A percentile compares a stretch with the other conserved stretches of the same genome.
Conservation (phyloP, 495 filamentous ascomycete genomes). For the Lepidopterella palustris region DNA sequence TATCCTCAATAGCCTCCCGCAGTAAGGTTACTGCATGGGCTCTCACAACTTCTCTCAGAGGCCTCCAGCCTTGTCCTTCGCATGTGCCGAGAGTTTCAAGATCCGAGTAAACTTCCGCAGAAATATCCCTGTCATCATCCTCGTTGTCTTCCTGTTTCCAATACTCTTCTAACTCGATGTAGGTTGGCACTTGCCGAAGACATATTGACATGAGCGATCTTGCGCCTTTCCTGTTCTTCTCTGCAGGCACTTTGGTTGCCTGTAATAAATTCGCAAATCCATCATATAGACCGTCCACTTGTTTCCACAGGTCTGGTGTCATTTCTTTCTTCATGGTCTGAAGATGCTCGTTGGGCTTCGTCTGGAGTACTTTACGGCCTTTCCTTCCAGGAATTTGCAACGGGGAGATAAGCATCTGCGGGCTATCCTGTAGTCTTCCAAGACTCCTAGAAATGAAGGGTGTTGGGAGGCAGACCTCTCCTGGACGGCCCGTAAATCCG, state of each 20-base stretch:
- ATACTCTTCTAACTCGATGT: constrained; percentile 25
- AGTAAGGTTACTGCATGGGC: constrained; percentile 22
- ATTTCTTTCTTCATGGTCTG: constrained; percentile 21
- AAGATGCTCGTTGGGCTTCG: constrained; percentile 7
- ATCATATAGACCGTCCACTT: constrained; percentile 18
- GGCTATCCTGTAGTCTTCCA: constrained; percentile 8
- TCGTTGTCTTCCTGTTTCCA: constrained; percentile 16
- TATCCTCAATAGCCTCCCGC: constrained; percentile 22
- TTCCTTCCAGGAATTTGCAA: constrained; percentile 1
- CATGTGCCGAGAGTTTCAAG: constrained; percentile 13
- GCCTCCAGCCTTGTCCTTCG: constrained; percentile 18
- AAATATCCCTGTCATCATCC: constrained; percentile 20
- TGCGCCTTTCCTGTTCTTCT: constrained; percentile 19
- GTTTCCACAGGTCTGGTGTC: constrained; percentile 12
- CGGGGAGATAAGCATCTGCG: constrained; percentile 18
- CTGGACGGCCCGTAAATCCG: constrained; percentile 6
- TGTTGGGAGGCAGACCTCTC: constrained; percentile 20
- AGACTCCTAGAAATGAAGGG: constrained; percentile 17
- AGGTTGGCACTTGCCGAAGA: constrained; percentile 20
- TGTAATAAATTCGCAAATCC: constrained; percentile 22
- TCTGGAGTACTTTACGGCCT: neutral
- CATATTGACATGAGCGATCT: constrained; percentile 16
- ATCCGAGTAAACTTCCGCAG: constrained; percentile 20
- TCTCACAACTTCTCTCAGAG: constrained; percentile 15
- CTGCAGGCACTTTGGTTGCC: constrained; percentile 8